These are phyloP conservation scores for Fraxinus sp. DNA, from an alignment of 305 asterid species.

Conservation along the genomic window DNA sequence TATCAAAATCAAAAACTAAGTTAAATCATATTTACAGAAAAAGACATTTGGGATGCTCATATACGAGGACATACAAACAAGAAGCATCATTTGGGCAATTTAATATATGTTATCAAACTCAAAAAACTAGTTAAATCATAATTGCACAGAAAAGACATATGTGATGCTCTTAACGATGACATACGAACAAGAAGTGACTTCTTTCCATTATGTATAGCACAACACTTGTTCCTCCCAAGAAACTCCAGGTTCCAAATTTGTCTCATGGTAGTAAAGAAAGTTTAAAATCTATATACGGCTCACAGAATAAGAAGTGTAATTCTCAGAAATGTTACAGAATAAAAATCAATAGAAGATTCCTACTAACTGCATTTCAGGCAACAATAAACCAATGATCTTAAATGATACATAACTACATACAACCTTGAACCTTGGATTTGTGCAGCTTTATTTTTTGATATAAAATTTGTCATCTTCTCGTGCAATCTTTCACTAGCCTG, in stretches of 20 bases:
- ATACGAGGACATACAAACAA: neutral
- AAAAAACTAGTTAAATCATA: neutral
- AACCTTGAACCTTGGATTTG: conserved; percentile 96
- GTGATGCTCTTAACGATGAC: neutral
- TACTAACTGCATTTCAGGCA: neutral
- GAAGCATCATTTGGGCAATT: conserved; percentile 8
- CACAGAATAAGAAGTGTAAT: conserved; percentile 1
- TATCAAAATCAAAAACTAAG: neutral
- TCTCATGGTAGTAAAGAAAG: conserved; percentile 5
- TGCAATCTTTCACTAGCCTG: conserved; percentile 94
- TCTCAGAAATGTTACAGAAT: conserved; percentile 1
- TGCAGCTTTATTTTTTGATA: conserved; percentile 93
- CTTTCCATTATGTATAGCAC: conserved; percentile 6
- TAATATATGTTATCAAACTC: neutral
- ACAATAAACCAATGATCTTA: conserved; percentile 23
- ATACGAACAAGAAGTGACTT: conserved; percentile 9
- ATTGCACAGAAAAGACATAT: neutral
- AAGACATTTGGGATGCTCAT: neutral
- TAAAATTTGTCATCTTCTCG: conserved; percentile 94
- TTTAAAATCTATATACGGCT: neutral
- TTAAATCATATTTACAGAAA: neutral
- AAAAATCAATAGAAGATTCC: conserved; percentile 2
- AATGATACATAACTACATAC: conserved; percentile 27
- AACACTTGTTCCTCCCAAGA: conserved; percentile 1
- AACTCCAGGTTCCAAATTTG: neutral